Evolutionary conservation across 2,329 filamentous ascomycete genomes (phyloP).

Genomic region (Pezicula carpinea): DNA sequence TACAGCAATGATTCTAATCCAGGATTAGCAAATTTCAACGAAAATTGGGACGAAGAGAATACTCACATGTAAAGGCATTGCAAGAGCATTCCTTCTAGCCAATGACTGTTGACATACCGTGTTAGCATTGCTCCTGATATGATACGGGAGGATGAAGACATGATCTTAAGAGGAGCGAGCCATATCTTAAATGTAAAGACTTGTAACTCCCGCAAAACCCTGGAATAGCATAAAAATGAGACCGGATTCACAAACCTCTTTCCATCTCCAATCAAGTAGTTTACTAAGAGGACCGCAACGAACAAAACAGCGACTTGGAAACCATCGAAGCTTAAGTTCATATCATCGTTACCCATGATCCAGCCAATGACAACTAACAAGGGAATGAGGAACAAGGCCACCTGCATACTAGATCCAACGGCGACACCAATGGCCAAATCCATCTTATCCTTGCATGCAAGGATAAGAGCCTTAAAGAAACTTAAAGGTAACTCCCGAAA

Average conservation of each 20-base stretch:
- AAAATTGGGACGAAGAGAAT: not conserved
- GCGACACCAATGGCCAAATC: conserved; percentile 74
- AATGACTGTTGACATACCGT: conserved; percentile 42
- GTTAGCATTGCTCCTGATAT: too few relatives aligned
- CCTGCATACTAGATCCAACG: conserved; percentile 79
- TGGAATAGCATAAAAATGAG: conserved; percentile 64
- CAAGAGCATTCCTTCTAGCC: conserved; percentile 30
- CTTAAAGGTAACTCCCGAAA: too few relatives aligned
- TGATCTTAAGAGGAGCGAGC: too few relatives aligned
- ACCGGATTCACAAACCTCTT: conserved; percentile 74
- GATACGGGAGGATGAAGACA: too few relatives aligned
- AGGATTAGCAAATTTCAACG: not conserved
- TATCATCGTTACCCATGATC: conserved; percentile 61
- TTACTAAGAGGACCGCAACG: conserved; percentile 77
- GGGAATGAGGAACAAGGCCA: conserved; percentile 76
- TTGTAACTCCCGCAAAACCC: too few relatives aligned
- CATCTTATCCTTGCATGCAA: too few relatives aligned
- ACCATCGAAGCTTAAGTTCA: conserved; percentile 67
- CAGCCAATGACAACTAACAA: conserved; percentile 77
- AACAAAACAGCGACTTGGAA: conserved; percentile 88
- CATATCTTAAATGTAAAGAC: too few relatives aligned
- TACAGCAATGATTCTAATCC: conserved; percentile 13
- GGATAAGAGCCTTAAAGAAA: too few relatives aligned
- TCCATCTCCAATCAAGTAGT: conserved; percentile 80
- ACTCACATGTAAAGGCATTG: conserved; percentile 27